phyloP scores from a whole-genome alignment of 495 filamentous ascomycete species.

The Aspergillus sclerotiicarbonarius region DNA sequence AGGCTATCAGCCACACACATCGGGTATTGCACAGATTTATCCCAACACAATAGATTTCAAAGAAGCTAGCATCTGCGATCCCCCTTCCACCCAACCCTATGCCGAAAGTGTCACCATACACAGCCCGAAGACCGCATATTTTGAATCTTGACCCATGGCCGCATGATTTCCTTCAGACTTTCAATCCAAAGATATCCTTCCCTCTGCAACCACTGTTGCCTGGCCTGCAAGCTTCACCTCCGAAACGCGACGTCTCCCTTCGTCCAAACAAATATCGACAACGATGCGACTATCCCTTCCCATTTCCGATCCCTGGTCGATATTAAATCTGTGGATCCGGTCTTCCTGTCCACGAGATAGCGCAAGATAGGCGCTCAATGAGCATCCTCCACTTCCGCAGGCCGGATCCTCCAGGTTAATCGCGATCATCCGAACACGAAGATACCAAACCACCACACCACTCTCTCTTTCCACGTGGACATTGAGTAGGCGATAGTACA shows the following conservation, averaged over 20 bases:
- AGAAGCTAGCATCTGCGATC: no score
- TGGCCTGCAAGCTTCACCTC: constrained; percentile 50
- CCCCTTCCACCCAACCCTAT: no score
- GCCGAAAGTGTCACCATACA: no score
- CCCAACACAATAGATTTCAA: no score
- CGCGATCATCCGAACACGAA: constrained; percentile 55
- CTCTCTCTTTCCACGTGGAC: constrained; percentile 20
- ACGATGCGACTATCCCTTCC: constrained; percentile 57
- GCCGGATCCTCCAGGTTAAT: constrained; percentile 63
- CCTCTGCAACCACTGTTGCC: constrained; percentile 53
- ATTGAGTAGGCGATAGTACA: constrained; percentile 55
- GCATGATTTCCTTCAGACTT: no score
- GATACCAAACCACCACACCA: constrained; percentile 20
- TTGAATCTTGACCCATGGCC: no score
- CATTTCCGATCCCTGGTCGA: constrained; percentile 74
- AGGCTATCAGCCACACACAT: no score
- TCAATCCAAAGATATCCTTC: constrained; percentile 17
- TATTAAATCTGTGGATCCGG: constrained; percentile 36
- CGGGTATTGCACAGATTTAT: no score
- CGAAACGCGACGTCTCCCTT: constrained; percentile 32
- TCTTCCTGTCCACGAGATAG: constrained; percentile 30
- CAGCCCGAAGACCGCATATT: no score
- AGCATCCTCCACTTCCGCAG: constrained; percentile 62
- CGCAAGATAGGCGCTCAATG: constrained; percentile 55
- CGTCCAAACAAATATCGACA: constrained; percentile 35